Base-by-base conservation (phyloP, 768 basidiomycete genomes). In the Russula vinacea region DNA sequence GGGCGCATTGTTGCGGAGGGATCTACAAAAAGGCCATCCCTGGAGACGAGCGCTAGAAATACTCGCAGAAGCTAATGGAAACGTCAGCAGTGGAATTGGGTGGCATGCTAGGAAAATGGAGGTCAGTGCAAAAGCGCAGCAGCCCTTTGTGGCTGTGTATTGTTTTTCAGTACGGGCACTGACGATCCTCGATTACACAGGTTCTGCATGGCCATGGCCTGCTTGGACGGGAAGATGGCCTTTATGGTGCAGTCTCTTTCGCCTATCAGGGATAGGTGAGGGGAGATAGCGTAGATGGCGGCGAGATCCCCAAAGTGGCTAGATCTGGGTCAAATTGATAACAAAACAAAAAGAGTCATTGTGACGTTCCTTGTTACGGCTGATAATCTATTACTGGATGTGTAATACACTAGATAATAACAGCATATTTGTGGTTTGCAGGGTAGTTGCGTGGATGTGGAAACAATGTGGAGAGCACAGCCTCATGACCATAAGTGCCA, bases 21-120 rank as follows among this genome's bases (percentile, higher is more conserved):
- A 68, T 55, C 39, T 68, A 10, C 74, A 78, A 6, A 71, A 73
- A 17, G 78, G 77, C 4, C 89, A 96, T 73, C 85, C 87, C 2
- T 83, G 89, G 74, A 78, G 94, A 56, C 72, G 75, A 32, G 89
- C 90, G 71, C 78, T 96, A 72, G 83, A 85, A 67, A 80, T 82
- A 58, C 77, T 97, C 24, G 86, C 91, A 11, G 80, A 87, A 62
- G 87, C 90, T 5, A 90, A 92, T 67, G 92, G 94, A 10, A 91
- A 92, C 70, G 92, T 96, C n/a, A 89, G 82, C 72, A 92, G 89
- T 70, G 90, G 89, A 4, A 84, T 96, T 6, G 96, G 96, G 0
- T 98, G 95, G 94, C 94, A 97, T 76, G 87, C 91, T 24, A 78
- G 95, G 62, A 99, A 99, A 78, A 91, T 92, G 70, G 62, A 87